These are phyloP conservation scores for Suaeda aralocaspica DNA, from an alignment of 148 eudicot genomes.

Conservation along the genomic window DNA sequence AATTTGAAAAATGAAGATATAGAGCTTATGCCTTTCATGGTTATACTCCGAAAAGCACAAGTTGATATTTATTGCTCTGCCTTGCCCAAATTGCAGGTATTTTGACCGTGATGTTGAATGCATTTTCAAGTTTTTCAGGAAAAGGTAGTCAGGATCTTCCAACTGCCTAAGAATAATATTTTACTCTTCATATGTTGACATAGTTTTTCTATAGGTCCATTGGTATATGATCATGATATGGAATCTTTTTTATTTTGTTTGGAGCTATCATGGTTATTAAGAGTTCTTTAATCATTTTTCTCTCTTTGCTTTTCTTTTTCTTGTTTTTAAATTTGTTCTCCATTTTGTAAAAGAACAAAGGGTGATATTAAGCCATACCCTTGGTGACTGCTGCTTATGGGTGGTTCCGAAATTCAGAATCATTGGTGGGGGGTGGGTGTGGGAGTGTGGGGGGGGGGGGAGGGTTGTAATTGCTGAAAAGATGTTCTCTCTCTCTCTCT, in stretches of 20 bases:
- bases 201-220: not conserved
- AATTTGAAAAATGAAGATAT: not conserved
- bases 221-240: not conserved
- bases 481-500: too few relatives aligned
- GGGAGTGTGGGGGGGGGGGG: too few relatives aligned
- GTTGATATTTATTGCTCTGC: not conserved
- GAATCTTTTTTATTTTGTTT: not conserved
- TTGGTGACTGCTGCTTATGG: too few relatives aligned
- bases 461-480: too few relatives aligned
- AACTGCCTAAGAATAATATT: not conserved
- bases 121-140: slow-evolving; percentile 81
- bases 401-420: too few relatives aligned
- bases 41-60: not conserved
- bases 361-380: too few relatives aligned
- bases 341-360: not conserved
- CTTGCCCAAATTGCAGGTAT: slow-evolving; percentile 50
- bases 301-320: not conserved
- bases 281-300: not conserved
- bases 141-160: slow-evolving; percentile 43
- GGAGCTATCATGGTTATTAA: not conserved
- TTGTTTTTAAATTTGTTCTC: not conserved
- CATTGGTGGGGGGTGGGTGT: too few relatives aligned
- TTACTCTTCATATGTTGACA: not conserved
- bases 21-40: not conserved
- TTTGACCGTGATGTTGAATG: slow-evolving; percentile 97